A percentile compares a stretch with the other conserved stretches of the same genome.
Conservation (phyloP, 345 rosid genomes). For the Heritiera fomes region DNA sequence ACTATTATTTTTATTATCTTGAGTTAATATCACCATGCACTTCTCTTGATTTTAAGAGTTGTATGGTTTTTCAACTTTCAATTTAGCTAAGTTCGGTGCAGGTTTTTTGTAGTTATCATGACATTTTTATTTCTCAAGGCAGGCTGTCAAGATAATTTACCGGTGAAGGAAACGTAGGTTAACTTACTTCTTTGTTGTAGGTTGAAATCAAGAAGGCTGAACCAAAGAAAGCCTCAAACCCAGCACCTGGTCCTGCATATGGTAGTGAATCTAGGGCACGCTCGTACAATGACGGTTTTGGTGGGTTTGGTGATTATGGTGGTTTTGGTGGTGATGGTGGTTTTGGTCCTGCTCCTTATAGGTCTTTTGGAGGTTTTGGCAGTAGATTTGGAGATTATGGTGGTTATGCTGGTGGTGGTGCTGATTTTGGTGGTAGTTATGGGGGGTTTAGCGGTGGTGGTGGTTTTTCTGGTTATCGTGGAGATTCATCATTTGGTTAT, state of each 20-base stretch:
- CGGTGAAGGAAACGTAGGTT: conserved; percentile 28
- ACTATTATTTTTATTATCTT: background rate
- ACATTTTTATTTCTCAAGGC: background rate
- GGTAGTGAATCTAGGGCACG: conserved; percentile 37
- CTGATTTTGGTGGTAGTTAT: conserved; percentile 27
- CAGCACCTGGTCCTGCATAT: conserved; percentile 33
- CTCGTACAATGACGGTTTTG: conserved; percentile 28
- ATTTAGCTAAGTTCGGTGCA: conserved; percentile 1
- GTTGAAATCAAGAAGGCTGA: conserved; percentile 40
- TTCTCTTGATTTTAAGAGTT: background rate
- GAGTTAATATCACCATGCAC: background rate
- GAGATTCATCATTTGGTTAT: conserved; percentile 26
- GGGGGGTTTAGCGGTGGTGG: conserved; percentile 28
- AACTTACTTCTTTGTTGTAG: conserved; percentile 37
- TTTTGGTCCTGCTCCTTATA: conserved; percentile 35
- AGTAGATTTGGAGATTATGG: conserved; percentile 34
- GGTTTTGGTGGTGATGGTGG: conserved; percentile 30
- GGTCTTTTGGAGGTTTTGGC: conserved; percentile 27
- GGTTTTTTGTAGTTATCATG: background rate
- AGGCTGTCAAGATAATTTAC: conserved; percentile 21
- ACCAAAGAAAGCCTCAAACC: conserved; percentile 33
- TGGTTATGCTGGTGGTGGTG: conserved; percentile 24
- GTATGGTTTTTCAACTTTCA: background rate
- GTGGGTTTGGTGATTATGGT: conserved; percentile 31
- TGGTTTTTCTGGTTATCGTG: conserved; percentile 28